These are phyloP conservation scores for Leptodermis oblonga DNA, from an alignment of 257 asterid species.

Conservation along the genomic window DNA sequence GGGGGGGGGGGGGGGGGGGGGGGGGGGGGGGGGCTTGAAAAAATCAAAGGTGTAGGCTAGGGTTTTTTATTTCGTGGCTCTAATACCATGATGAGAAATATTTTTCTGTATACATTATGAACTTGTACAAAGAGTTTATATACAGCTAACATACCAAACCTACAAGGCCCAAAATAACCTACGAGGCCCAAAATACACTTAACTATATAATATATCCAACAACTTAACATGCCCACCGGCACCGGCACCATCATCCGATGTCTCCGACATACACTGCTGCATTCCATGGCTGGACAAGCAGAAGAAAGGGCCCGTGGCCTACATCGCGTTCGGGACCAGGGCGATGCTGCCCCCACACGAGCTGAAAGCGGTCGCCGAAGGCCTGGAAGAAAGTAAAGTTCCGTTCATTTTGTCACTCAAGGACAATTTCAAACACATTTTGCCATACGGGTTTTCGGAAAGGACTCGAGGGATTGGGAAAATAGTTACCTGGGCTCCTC, in stretches of 20 bases:
- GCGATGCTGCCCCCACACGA: constrained; percentile 54
- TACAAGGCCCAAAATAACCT: no score
- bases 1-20: no score
- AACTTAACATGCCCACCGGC: constrained; percentile 29
- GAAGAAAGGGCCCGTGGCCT: constrained; percentile 36
- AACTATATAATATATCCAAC: no score
- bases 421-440: constrained; percentile 15
- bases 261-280: constrained; percentile 25
- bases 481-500: constrained; percentile 57
- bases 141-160: no score
- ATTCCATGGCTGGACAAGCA: constrained; percentile 52
- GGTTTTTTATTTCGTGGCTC: no score
- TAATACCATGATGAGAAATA: no score
- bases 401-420: constrained; percentile 68
- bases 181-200: no score
- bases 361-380: constrained; percentile 49
- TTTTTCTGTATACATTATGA: no score
- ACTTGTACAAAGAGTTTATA: no score
- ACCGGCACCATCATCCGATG: background rate
- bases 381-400: constrained; percentile 35
- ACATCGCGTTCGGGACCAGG: constrained; percentile 49
- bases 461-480: constrained; percentile 35
- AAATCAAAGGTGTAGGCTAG: no score
- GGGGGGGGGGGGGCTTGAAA: no score
- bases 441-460: constrained; percentile 37